Evolutionary conservation across 768 basidiomycete genomes (phyloP).

Genomic region (Boletus patriciae): DNA sequence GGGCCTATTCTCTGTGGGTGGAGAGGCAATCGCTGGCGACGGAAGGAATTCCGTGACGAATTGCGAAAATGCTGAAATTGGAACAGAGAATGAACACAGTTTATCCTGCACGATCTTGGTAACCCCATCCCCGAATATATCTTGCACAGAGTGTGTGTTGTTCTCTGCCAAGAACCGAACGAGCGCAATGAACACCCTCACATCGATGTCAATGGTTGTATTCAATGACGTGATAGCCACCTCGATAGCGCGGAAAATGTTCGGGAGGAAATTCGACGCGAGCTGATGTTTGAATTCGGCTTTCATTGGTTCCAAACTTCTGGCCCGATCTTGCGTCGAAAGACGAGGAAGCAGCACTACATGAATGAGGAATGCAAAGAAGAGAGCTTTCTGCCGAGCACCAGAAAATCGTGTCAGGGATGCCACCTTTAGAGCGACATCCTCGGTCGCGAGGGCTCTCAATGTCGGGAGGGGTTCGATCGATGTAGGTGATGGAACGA

Average conservation of each 20-base stretch:
- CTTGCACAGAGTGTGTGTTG: slow-evolving; percentile 15
- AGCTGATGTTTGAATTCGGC: slow-evolving; percentile 35
- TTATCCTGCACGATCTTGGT: slow-evolving; percentile 22
- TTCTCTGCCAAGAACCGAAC: slow-evolving; percentile 38
- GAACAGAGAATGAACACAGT: slow-evolving; percentile 21
- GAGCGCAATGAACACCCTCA: slow-evolving; percentile 48
- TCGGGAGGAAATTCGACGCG: slow-evolving; percentile 41
- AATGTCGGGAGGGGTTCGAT: background rate
- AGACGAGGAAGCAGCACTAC: slow-evolving; percentile 38
- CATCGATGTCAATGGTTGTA: slow-evolving; percentile 50
- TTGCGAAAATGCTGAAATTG: slow-evolving; percentile 19
- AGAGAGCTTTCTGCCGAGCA: slow-evolving; percentile 20
- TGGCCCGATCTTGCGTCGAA: slow-evolving; percentile 43
- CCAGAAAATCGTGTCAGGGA: background rate
- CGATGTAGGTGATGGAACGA: background rate
- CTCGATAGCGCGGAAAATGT: slow-evolving; percentile 36
- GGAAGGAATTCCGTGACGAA: slow-evolving; percentile 25
- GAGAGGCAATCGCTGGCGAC: background rate
- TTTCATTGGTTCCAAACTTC: slow-evolving; percentile 28
- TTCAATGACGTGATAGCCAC: slow-evolving; percentile 19
- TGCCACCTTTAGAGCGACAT: slow-evolving; percentile 14
- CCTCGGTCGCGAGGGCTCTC: background rate
- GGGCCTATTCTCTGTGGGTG: background rate
- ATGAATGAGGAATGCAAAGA: slow-evolving; percentile 42
- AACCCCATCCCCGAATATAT: slow-evolving; percentile 33